phyloP scores from a whole-genome alignment of 1,139 yeast genomes.

The Maudiozyma humilis region DNA sequence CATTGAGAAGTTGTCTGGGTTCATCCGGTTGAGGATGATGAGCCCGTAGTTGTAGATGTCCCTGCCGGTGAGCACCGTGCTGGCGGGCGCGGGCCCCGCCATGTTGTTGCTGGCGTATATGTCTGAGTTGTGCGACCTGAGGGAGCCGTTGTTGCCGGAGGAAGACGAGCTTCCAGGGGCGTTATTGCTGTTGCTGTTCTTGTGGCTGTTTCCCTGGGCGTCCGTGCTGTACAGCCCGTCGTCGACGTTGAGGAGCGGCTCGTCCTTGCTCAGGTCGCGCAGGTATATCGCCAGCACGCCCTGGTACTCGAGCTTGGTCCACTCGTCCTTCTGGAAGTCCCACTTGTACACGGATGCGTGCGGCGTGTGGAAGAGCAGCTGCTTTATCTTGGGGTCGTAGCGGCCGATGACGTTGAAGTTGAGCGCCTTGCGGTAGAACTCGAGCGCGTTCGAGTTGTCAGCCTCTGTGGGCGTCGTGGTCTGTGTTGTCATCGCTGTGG shows the following conservation, averaged over 20 bases:
- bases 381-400: conserved; percentile 75
- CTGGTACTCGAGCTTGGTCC: conserved; percentile 59
- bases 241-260: conserved; percentile 15
- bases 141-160: not conserved
- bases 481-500: not conserved
- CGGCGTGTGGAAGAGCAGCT: conserved; percentile 64
- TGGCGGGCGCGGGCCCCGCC: conserved; percentile 8
- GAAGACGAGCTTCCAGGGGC: conserved; percentile 13
- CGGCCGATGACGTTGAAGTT: conserved; percentile 76
- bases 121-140: not conserved
- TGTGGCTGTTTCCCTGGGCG: conserved; percentile 5
- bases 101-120: conserved; percentile 4
- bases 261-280: conserved; percentile 37
- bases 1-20: conserved; percentile 69
- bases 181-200: conserved; percentile 2
- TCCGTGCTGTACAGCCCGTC: conserved; percentile 8
- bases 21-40: conserved; percentile 64
- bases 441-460: conserved; percentile 23
- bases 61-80: conserved; percentile 26
- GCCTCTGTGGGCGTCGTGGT: not conserved
- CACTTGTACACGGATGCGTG: conserved; percentile 63
- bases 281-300: conserved; percentile 76
- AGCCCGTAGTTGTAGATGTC: conserved; percentile 67
- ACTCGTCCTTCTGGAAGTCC: conserved; percentile 55
- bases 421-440: conserved; percentile 58